These are phyloP conservation scores for Sporothrix mexicana DNA, from an alignment of 2,329 filamentous ascomycete genomes.

Conservation along the genomic window DNA sequence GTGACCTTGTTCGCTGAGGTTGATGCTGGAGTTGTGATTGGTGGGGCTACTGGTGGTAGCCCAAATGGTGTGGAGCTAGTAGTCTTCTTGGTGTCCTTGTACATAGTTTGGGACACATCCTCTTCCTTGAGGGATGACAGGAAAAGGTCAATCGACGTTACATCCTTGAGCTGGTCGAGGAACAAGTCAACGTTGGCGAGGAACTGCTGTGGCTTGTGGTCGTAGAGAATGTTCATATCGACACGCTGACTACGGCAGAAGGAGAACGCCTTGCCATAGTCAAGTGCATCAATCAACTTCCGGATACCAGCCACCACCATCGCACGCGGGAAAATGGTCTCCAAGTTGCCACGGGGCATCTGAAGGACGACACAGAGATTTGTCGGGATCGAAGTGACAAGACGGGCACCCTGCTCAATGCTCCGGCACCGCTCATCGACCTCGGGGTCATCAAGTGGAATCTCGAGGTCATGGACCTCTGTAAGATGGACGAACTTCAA, in stretches of 20 bases:
- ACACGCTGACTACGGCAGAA: conserved; percentile 92
- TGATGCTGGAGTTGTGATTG: neutral
- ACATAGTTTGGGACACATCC: conserved; percentile 92
- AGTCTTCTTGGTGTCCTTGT: conserved; percentile 76
- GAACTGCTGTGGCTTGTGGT: conserved; percentile 88
- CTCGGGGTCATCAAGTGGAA: conserved; percentile 87
- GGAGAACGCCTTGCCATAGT: conserved; percentile 83
- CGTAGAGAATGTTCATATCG: conserved; percentile 96
- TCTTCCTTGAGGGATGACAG: conserved; percentile 88
- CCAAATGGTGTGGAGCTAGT: conserved; percentile 30
- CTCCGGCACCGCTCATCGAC: conserved; percentile 89
- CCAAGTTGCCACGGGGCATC: conserved; percentile 94
- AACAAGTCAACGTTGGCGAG: conserved; percentile 76
- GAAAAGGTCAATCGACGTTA: conserved; percentile 87
- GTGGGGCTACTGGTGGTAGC: conserved; percentile 5
- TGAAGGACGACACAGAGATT: conserved; percentile 86
- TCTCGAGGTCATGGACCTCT: conserved; percentile 71
- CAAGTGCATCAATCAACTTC: conserved; percentile 75
- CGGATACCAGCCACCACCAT: conserved; percentile 92
- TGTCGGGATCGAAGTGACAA: conserved; percentile 89
- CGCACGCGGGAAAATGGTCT: conserved; percentile 91
- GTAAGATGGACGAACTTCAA: conserved; percentile 92
- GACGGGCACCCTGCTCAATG: conserved; percentile 84
- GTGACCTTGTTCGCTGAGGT: conserved; percentile 72
- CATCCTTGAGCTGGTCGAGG: conserved; percentile 80